Evolutionary conservation across 2,329 filamentous ascomycete genomes (phyloP), one percentile per base, ranked within the genome.

Genomic region (Lasiodiplodia citricola): DNA sequence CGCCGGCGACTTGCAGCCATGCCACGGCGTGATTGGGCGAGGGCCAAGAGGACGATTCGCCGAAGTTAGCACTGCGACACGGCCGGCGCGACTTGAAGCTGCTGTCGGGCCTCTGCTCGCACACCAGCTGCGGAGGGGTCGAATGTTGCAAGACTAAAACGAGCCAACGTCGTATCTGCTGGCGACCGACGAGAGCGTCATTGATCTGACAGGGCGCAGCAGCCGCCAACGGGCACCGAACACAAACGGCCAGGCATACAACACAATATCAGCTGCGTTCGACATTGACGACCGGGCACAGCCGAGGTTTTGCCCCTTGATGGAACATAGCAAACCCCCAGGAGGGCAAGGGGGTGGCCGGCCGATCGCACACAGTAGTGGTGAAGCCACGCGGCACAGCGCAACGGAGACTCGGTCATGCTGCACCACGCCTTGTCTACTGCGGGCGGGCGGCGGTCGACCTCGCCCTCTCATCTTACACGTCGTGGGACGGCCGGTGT

Each of bases 201-300:
- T 63, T 51, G 41, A 63, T 63, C 58, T 63, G 58, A 63, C 58
- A 63, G 41, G 58, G 41, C 37, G 56, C 56, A 23, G 21, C n/a
- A 18, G 38, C 55, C n/a, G 18, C 55, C 55, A 21, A 21, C 16
- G 57, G 28, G 54, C 51, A 54, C 51, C 51, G 14, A 54, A 54
- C 25, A 5, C 16, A 7, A 25, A 23, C 50, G 50, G n/a, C 51
- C 16, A 54, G 51, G 51, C 51, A 54, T 47, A 47, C 18, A 47
- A 11, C 51, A 54, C 51, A 54, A 54, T 54, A 54, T 28, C 51
- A 54, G 44, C 44, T 41, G 55, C 55, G 57, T 60, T 47, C 57
- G 57, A 60, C 31, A 44, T 63, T 50, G 58, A 63, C 44, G 44
- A 63, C 50, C 58, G 41, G 18, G 41, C 41, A 28, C 41, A 51